phyloP scores from a whole-genome alignment of 306 rosid genomes.

The Astragalus membranaceus region DNA sequence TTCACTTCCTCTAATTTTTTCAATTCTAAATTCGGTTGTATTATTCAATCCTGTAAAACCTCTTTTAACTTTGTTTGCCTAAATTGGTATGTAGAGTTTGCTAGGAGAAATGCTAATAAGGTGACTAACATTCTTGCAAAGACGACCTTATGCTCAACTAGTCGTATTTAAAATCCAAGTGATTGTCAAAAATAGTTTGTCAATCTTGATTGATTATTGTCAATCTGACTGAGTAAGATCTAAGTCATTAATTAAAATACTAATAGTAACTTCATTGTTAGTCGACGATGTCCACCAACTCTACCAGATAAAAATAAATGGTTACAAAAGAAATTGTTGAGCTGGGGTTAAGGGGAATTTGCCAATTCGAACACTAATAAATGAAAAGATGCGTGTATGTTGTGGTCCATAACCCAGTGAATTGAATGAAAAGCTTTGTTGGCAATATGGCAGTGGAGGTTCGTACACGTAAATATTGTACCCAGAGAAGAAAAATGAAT shows the following conservation, averaged over 20 bases:
- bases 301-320: background rate
- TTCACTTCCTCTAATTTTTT: too few species aligned
- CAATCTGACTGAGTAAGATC: too few species aligned
- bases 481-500: background rate
- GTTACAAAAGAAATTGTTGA: background rate
- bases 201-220: too few species aligned
- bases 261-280: background rate
- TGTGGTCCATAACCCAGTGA: conserved; percentile 14
- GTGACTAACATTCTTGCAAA: too few species aligned
- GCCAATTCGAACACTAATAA: conserved; percentile 4
- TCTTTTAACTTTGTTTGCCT: too few species aligned
- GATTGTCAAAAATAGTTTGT: too few species aligned
- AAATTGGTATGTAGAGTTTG: too few species aligned
- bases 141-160: too few species aligned
- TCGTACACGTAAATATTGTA: background rate
- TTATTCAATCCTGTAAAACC: too few species aligned
- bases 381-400: conserved; percentile 9
- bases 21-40: too few species aligned
- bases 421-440: conserved; percentile 2
- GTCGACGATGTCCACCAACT: background rate
- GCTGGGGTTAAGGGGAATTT: background rate
- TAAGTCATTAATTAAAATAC: background rate
- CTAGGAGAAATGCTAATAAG: too few species aligned
- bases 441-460: background rate
- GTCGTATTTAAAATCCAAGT: too few species aligned